Evolutionary conservation across 73 alveolate species (phyloP).

Genomic region (Durusdinium trenchii): DNA sequence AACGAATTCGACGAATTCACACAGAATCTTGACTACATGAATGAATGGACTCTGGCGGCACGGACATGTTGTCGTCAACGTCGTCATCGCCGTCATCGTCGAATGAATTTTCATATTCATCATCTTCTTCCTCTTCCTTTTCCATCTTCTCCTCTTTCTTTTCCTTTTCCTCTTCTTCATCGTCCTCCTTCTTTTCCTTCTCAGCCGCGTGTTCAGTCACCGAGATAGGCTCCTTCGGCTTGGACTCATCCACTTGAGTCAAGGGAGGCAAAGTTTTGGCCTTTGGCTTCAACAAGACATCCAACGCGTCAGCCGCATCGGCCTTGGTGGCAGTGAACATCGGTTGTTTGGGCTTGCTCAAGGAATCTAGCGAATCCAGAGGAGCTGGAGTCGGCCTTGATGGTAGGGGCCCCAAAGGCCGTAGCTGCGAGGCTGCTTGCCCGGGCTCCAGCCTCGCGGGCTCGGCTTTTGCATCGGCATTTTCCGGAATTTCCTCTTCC

Average conservation of each 20-base stretch:
- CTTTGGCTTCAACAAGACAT: conserved; percentile 36
- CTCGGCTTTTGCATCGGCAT: background rate
- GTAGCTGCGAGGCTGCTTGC: background rate
- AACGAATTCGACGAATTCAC: conserved; percentile 24
- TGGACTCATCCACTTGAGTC: background rate
- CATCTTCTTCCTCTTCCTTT: background rate
- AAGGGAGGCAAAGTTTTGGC: background rate
- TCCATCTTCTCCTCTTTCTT: background rate
- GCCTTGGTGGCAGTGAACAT: background rate
- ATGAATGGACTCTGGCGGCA: conserved; percentile 65
- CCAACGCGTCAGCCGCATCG: conserved; percentile 50
- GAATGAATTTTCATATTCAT: background rate
- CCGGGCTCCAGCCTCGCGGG: background rate
- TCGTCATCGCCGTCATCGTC: conserved; percentile 56
- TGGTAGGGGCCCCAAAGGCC: background rate
- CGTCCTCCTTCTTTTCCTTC: background rate
- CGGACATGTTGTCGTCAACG: conserved; percentile 78
- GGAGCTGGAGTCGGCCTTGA: background rate
- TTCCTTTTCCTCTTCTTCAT: background rate
- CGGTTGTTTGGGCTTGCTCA: conserved; percentile 29
- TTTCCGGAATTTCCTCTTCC: background rate
- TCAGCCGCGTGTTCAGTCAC: background rate
- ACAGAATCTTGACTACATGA: conserved; percentile 39
- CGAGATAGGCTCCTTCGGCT: background rate
- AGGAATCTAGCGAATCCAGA: conserved; percentile 39